Percentiles rank a stretch among this genome's conserved stretches.
These are phyloP conservation scores for Erythrobasidium hasegawianum DNA, from an alignment of 1,284 basidiomycete species.

Conservation along the genomic window DNA sequence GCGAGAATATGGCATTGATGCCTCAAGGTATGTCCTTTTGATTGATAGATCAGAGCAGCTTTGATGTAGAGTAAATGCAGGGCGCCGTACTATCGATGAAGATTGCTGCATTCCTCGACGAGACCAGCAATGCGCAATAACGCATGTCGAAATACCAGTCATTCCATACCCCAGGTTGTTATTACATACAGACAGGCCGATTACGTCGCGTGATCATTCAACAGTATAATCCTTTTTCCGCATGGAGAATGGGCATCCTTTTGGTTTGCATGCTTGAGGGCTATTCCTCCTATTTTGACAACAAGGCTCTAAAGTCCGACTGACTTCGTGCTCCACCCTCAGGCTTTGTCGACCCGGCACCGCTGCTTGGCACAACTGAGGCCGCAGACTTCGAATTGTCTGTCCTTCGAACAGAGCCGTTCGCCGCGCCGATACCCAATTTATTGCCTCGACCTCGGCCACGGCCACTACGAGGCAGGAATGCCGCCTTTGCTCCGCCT, in stretches of 20 bases:
- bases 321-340: slow-evolving; percentile 14
- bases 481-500: background rate
- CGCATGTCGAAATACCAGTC: background rate
- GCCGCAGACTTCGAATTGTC: background rate
- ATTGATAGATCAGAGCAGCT: background rate
- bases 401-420: background rate
- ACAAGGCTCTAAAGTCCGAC: slow-evolving; percentile 27
- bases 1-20: slow-evolving; percentile 89
- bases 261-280: too few species aligned
- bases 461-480: slow-evolving; percentile 13
- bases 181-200: too few species aligned
- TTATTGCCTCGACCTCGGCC: slow-evolving; percentile 23
- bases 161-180: background rate
- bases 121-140: background rate
- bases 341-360: background rate
- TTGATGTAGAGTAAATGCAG: slow-evolving; percentile 1
- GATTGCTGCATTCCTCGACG: background rate
- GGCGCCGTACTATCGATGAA: slow-evolving; percentile 36
- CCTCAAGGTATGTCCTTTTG: slow-evolving; percentile 52
- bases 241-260: too few species aligned
- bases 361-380: background rate
- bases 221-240: too few species aligned
- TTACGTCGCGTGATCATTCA: too few species aligned
- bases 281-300: background rate
- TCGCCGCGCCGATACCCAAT: slow-evolving; percentile 20